phyloP scores from a whole-genome alignment of 352 stramenopile genomes.

The Phytophthora meadii region DNA sequence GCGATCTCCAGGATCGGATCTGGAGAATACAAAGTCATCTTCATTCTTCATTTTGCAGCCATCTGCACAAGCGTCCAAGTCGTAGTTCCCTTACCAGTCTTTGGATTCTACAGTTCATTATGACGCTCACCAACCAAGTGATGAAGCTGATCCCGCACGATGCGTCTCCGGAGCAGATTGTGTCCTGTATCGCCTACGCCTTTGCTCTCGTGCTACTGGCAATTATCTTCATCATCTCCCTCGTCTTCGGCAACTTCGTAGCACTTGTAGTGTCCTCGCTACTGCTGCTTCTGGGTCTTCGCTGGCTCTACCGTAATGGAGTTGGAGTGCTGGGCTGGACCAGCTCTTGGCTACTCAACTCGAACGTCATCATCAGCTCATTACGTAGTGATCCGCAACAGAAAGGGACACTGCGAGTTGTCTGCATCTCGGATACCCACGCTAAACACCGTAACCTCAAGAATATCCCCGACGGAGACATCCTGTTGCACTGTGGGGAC shows the following conservation, averaged over 20 bases:
- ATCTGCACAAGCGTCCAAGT: too few relatives aligned
- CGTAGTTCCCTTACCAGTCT: too few relatives aligned
- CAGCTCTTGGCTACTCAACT: constrained; percentile 46
- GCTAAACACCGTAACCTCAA: constrained; percentile 64
- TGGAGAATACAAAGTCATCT: too few relatives aligned
- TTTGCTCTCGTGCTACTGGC: constrained; percentile 1
- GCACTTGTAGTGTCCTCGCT: not conserved
- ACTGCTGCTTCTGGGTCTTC: constrained; percentile 21
- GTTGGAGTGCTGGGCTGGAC: constrained; percentile 56
- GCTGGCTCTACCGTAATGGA: constrained; percentile 67
- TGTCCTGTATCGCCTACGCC: constrained; percentile 1
- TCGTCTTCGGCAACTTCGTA: constrained; percentile 6
- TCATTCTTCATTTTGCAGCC: too few relatives aligned
- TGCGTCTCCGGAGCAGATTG: constrained; percentile 20
- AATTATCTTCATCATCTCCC: not conserved
- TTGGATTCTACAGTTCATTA: not conserved
- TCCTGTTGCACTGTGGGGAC: constrained; percentile 90
- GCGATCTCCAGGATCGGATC: too few relatives aligned
- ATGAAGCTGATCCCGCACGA: constrained; percentile 46
- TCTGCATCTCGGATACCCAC: constrained; percentile 81
- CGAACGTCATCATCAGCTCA: constrained; percentile 20
- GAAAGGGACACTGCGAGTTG: constrained; percentile 57
- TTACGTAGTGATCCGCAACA: constrained; percentile 47
- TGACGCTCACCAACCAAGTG: constrained; percentile 15
- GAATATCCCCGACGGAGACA: constrained; percentile 60